Base-by-base conservation (phyloP, 2,329 filamentous ascomycete genomes). In the Cytospora schulzeri region DNA sequence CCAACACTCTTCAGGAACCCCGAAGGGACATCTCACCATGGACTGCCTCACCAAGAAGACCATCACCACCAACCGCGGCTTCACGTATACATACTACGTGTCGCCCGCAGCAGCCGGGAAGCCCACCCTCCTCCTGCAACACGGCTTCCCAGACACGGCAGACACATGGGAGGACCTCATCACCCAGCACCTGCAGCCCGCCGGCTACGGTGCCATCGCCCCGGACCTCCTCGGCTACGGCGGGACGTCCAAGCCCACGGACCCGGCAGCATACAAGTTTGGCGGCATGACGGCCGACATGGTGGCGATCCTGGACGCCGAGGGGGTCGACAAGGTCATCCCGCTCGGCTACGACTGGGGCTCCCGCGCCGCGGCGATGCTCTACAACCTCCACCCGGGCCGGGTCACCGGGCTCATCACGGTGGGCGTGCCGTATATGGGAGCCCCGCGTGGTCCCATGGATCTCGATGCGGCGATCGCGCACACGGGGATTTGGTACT, bases 301-400 rank as follows among this genome's bases (percentile, higher is more conserved):
- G 5, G 60, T 71, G 3, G 76, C 80, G 24, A 78, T 82, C 6
- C 70, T 82, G 14, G 71, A 78, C 63, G 67, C 70, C 6, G 78
- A 81, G 68, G 63, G 71, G 2, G 66, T 78, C 24, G 51, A 69
- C 54, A 71, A 71, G 41, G 73, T 75, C 33, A 73, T 83, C 61
- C 74, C 78, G 3, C 72, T 83, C 35, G 82, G 81, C 52, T 81
- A 83, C 66, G 81, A 84, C 69, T 84, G 80, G 81, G 82, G 82
- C 48, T 76, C 76, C 19, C 66, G 62, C 9, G 66, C 78, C 14
- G 75, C 77, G 0, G 74, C 77, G 60, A 75, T 79, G 17, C 65
- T 81, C 17, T 81, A 78, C 68, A 74, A 79, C 56, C 77, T 76
- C 66, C 69, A 78, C 60, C 78, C 76, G 0, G 70, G 76, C 2